These are phyloP conservation scores for Zygnema cylindricum DNA, from an alignment of 139 green algal genomes.

Conservation along the genomic window DNA sequence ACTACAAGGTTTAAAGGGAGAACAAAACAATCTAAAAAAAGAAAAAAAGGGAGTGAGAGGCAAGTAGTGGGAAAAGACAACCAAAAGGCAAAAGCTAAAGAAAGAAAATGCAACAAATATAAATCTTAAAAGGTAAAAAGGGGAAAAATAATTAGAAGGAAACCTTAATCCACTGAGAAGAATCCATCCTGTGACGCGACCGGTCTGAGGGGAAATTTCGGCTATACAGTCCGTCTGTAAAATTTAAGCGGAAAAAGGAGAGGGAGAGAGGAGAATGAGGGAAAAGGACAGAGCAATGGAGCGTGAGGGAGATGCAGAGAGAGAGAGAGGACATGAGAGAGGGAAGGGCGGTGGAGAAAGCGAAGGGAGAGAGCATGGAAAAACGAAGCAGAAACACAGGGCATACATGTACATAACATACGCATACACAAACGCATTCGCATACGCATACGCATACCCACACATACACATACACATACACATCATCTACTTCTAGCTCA, in stretches of 20 bases:
- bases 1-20: no score
- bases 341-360: neutral
- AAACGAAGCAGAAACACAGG: no score
- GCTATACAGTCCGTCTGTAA: conserved; percentile 62
- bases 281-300: neutral
- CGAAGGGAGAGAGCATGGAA: no score
- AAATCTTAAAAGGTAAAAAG: no score
- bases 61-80: neutral
- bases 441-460: no score
- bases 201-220: conserved; percentile 53
- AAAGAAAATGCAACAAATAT: neutral
- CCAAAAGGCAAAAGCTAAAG: neutral
- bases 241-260: conserved; percentile 61
- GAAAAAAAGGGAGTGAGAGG: neutral
- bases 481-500: no score
- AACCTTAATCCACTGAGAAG: conserved; percentile 45
- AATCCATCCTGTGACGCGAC: conserved; percentile 58
- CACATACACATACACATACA: no score
- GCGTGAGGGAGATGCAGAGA: neutral
- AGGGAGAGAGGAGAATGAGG: no score
- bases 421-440: no score
- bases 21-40: neutral
- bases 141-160: no score
- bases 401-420: no score
- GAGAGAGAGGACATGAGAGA: neutral